Percentiles rank a stretch among this genome's conserved stretches.
These are phyloP conservation scores for Lycium barbarum DNA, from an alignment of 257 asterid species.

Conservation along the genomic window DNA sequence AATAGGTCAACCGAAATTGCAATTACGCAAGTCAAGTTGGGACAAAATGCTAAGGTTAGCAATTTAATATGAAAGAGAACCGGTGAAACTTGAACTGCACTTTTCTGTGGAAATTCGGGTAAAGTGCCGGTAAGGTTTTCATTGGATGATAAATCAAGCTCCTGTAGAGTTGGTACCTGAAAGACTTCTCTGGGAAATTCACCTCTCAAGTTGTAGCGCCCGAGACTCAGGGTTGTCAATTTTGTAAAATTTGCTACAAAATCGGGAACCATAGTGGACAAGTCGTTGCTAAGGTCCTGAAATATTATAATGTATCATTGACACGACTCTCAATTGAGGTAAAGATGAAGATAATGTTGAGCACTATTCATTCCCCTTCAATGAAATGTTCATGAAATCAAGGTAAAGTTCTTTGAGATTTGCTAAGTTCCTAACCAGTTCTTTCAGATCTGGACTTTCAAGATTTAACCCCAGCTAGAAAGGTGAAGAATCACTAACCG, in stretches of 20 bases:
- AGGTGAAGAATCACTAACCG: slow-evolving; percentile 55
- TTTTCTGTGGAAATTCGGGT: slow-evolving; percentile 21
- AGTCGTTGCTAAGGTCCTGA: slow-evolving; percentile 37
- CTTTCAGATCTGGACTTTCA: background rate
- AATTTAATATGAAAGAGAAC: slow-evolving; percentile 32
- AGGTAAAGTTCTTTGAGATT: background rate
- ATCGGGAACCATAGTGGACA: slow-evolving; percentile 17
- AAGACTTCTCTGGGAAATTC: slow-evolving; percentile 42
- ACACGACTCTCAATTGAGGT: slow-evolving; percentile 29
- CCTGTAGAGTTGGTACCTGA: slow-evolving; percentile 37
- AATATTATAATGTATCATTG: background rate
- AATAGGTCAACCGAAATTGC: slow-evolving; percentile 36
- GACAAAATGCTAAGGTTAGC: slow-evolving; percentile 29
- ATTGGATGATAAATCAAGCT: slow-evolving; percentile 33
- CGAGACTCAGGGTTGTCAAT: slow-evolving; percentile 28
- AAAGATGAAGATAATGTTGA: slow-evolving; percentile 32
- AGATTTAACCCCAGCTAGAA: slow-evolving; percentile 26
- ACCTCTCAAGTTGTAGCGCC: slow-evolving; percentile 26
- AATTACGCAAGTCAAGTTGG: background rate
- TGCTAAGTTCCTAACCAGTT: background rate
- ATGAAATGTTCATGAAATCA: background rate
- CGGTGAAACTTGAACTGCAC: slow-evolving; percentile 35
- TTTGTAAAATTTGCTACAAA: slow-evolving; percentile 32
- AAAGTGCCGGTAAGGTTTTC: slow-evolving; percentile 27
- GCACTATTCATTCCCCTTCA: slow-evolving; percentile 24